These are phyloP conservation scores for Chytriomyces sp. DNA, from an alignment of 192 early-diverging fungal species.

Conservation along the genomic window DNA sequence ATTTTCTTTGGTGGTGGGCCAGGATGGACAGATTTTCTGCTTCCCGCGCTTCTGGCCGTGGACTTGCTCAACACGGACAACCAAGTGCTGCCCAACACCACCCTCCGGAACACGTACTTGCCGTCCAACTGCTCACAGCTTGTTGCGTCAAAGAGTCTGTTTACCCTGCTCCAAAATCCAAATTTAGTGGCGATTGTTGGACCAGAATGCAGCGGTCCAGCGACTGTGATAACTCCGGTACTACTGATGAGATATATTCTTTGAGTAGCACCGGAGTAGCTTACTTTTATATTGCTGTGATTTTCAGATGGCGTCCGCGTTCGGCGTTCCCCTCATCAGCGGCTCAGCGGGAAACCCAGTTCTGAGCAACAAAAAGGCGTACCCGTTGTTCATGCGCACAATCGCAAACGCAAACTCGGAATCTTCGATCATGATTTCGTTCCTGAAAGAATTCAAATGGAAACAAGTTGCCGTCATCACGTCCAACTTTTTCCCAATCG, in stretches of 20 bases:
- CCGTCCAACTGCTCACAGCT: constrained; percentile 2
- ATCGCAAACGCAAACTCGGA: neutral
- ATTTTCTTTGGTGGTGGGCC: neutral
- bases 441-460: constrained; percentile 10
- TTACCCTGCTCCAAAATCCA: neutral
- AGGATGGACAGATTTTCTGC: neutral
- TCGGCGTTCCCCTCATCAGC: constrained; percentile 8
- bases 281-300: neutral
- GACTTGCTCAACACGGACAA: neutral
- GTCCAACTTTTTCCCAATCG: neutral
- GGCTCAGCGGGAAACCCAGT: neutral
- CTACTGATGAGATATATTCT: neutral
- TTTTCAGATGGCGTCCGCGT: constrained; percentile 8
- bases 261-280: neutral
- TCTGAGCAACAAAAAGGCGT: neutral
- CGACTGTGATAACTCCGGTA: constrained; percentile 3
- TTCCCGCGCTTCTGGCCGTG: neutral
- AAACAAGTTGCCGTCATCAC: neutral
- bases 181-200: neutral
- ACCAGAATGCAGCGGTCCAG: constrained; percentile 4
- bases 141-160: neutral
- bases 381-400: constrained; percentile 10
- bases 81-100: neutral
- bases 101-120: neutral
- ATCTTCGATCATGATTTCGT: neutral